Percentiles rank a stretch among this genome's conserved stretches.
phyloP scores from a whole-genome alignment of 1,139 yeast genomes.

The Hyphopichia burtonii region DNA sequence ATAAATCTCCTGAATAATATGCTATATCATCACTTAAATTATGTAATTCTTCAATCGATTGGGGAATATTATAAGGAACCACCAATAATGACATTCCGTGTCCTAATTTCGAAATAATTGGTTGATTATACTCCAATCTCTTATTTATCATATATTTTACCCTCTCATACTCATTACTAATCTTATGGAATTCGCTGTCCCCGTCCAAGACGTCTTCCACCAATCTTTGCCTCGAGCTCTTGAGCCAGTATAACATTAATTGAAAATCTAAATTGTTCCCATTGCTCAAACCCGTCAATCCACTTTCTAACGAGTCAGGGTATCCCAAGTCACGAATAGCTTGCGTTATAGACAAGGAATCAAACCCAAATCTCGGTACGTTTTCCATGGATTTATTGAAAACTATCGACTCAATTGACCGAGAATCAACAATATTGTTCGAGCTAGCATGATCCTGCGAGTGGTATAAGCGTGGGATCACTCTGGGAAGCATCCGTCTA shows the following conservation, averaged over 20 bases:
- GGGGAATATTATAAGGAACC: constrained; percentile 50
- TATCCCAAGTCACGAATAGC: constrained; percentile 64
- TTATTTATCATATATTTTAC: constrained; percentile 53
- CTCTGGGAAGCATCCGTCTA: background rate
- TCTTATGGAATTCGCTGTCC: constrained; percentile 22
- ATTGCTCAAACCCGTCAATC: constrained; percentile 36
- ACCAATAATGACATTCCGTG: constrained; percentile 56
- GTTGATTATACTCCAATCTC: constrained; percentile 64
- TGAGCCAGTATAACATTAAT: constrained; percentile 48
- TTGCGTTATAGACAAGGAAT: constrained; percentile 54
- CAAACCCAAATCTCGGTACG: constrained; percentile 74
- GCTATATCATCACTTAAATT: constrained; percentile 80
- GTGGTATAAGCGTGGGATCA: constrained; percentile 22
- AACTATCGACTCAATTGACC: constrained; percentile 32
- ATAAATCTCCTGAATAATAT: constrained; percentile 73
- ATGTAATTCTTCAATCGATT: constrained; percentile 65
- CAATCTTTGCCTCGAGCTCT: constrained; percentile 33
- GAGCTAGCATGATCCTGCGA: constrained; percentile 37
- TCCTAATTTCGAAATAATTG: constrained; percentile 44
- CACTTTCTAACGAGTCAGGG: constrained; percentile 64
- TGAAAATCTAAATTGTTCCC: constrained; percentile 41
- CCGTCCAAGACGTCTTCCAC: constrained; percentile 29
- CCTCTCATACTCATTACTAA: constrained; percentile 55
- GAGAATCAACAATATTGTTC: constrained; percentile 28
- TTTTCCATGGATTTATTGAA: constrained; percentile 38